Percentiles rank a stretch among this genome's conserved stretches.
Evolutionary conservation across 345 rosid genomes (phyloP).

Genomic region (Durio zibethinus): DNA sequence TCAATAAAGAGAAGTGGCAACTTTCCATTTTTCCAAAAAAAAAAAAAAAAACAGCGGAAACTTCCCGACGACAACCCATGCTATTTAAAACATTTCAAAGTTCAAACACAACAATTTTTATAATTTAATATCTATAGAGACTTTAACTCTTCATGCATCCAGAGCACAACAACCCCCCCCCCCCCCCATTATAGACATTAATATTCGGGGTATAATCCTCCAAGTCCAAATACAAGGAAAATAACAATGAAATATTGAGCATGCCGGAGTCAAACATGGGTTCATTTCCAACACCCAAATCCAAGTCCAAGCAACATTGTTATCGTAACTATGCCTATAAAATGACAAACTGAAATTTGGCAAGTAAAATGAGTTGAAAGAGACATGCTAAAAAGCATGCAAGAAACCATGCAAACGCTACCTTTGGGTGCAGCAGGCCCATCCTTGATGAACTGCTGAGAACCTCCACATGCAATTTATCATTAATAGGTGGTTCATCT

Average conservation of each 20-base stretch:
- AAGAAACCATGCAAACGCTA: conserved; percentile 18
- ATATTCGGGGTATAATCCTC: background rate
- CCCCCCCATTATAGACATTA: background rate
- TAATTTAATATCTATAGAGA: background rate
- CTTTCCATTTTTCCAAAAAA: background rate
- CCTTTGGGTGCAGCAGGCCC: conserved; percentile 89
- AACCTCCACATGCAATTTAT: conserved; percentile 81
- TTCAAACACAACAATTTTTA: background rate
- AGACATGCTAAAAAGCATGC: background rate
- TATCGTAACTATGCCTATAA: too few species aligned
- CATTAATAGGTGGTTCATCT: conserved; percentile 74
- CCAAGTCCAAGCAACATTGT: background rate
- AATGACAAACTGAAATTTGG: background rate
- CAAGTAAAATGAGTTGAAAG: background rate
- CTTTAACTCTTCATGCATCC: background rate
- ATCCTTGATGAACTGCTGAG: conserved; percentile 76
- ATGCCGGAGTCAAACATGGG: background rate
- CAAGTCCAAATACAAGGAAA: background rate
- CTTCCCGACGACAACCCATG: too few species aligned
- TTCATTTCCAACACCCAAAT: background rate
- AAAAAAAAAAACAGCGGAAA: too few species aligned
- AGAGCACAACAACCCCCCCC: too few species aligned
- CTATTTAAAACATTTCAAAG: background rate
- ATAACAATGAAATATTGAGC: background rate
- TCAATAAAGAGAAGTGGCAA: background rate